Conservation (phyloP, 2,329 filamentous ascomycete species). For the Talaromyces sp. region DNA sequence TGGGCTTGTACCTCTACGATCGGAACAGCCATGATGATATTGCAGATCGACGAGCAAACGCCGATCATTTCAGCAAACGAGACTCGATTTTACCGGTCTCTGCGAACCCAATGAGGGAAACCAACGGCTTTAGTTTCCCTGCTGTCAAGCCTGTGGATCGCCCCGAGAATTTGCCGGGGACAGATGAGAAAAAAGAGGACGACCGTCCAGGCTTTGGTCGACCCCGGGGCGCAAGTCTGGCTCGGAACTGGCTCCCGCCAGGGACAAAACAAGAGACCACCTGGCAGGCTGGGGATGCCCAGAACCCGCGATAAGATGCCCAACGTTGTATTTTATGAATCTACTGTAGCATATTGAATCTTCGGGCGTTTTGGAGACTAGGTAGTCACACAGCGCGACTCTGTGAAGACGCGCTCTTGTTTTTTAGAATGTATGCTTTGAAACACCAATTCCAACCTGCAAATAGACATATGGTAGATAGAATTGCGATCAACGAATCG, state of each 20-base stretch:
- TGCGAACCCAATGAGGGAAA: slow-evolving; percentile 30
- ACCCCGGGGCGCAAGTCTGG: slow-evolving; percentile 33
- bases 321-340: neutral
- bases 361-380: slow-evolving; percentile 7
- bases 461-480: too few relatives aligned
- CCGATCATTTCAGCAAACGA: slow-evolving; percentile 57
- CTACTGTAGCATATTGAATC: slow-evolving; percentile 5
- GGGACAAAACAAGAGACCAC: slow-evolving; percentile 84
- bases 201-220: slow-evolving; percentile 40
- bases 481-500: too few relatives aligned
- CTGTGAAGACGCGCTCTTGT: neutral
- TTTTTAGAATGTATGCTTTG: neutral
- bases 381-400: neutral
- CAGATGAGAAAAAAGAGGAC: slow-evolving; percentile 36
- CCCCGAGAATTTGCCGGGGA: slow-evolving; percentile 14
- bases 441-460: neutral
- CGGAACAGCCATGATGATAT: slow-evolving; percentile 83
- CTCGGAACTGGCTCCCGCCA: slow-evolving; percentile 60
- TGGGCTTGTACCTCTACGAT: slow-evolving; percentile 93
- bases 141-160: slow-evolving; percentile 16
- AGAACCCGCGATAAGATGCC: slow-evolving; percentile 1
- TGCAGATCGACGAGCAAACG: slow-evolving; percentile 69
- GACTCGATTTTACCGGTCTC: slow-evolving; percentile 58
- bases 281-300: slow-evolving; percentile 54
- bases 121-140: slow-evolving; percentile 32